Evolutionary conservation across 2,329 filamentous ascomycete genomes (phyloP).

Genomic region (Fusarium ambrosium): DNA sequence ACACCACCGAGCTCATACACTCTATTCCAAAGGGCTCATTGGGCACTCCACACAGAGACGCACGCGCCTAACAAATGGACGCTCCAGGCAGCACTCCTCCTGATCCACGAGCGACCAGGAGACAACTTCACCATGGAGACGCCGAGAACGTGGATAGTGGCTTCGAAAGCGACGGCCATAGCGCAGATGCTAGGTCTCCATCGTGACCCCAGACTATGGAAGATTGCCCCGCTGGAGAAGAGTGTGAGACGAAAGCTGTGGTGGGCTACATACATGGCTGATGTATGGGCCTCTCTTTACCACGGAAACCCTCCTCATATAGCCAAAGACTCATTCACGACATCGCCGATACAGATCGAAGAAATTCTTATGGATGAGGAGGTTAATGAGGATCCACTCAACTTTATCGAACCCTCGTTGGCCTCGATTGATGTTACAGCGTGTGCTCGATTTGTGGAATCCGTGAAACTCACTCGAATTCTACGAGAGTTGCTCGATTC

Average conservation of each 20-base stretch:
- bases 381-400: neutral
- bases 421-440: conserved; percentile 35
- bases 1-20: conserved; percentile 51
- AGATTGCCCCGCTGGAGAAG: conserved; percentile 52
- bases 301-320: conserved; percentile 57
- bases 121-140: conserved; percentile 55
- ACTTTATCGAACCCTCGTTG: conserved; percentile 2
- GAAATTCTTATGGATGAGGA: conserved; percentile 53
- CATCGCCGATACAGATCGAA: conserved; percentile 48
- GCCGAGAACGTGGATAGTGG: conserved; percentile 54
- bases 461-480: conserved; percentile 31
- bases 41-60: conserved; percentile 53
- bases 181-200: conserved; percentile 56
- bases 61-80: conserved; percentile 55
- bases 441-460: conserved; percentile 47
- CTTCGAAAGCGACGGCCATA: conserved; percentile 52
- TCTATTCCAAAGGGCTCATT: conserved; percentile 48
- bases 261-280: conserved; percentile 53
- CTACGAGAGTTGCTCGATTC: conserved; percentile 16
- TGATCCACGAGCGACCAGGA: conserved; percentile 54
- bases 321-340: conserved; percentile 51
- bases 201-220: conserved; percentile 52
- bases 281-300: conserved; percentile 55
- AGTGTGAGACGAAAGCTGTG: conserved; percentile 52
- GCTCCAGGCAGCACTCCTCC: conserved; percentile 54